Percentiles rank a stretch among this genome's conserved stretches.
These are phyloP conservation scores for Phoma sp. DNA, from an alignment of 2,329 filamentous ascomycete species.

Conservation along the genomic window DNA sequence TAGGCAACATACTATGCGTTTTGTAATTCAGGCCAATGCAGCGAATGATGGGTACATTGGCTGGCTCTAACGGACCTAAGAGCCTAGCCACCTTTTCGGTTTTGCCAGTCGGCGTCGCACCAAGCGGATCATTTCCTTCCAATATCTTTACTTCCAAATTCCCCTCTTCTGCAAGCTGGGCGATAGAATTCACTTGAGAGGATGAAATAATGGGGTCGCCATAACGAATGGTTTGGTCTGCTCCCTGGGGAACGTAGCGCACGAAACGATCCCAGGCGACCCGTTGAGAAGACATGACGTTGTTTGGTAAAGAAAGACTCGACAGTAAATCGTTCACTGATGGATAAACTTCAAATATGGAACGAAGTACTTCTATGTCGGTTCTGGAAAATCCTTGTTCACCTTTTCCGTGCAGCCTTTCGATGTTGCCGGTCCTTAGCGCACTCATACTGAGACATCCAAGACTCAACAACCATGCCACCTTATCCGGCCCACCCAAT, in stretches of 20 bases:
- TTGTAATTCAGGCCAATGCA: constrained; percentile 11
- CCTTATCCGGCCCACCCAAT: no score
- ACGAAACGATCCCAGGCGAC: constrained; percentile 6
- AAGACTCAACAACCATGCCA: no score
- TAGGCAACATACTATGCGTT: constrained; percentile 1
- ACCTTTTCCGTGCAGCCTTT: no score
- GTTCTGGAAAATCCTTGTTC: no score
- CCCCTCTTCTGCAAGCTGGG: constrained; percentile 3
- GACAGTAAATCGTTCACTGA: no score
- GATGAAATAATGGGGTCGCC: constrained; percentile 4
- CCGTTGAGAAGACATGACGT: not conserved
- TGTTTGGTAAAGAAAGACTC: no score
- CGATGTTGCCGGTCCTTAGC: no score
- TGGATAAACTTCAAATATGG: no score
- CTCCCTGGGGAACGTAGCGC: constrained; percentile 3
- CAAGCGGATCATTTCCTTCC: not conserved
- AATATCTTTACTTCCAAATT: not conserved
- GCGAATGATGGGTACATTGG: not conserved
- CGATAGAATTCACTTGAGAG: constrained; percentile 1
- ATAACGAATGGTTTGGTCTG: not conserved
- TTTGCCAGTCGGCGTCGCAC: not conserved
- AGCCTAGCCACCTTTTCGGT: not conserved
- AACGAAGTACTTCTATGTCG: no score
- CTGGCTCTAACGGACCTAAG: not conserved
- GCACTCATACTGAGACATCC: no score